Conservation (phyloP, 2,329 filamentous ascomycete species). For the Penicillium sp. region DNA sequence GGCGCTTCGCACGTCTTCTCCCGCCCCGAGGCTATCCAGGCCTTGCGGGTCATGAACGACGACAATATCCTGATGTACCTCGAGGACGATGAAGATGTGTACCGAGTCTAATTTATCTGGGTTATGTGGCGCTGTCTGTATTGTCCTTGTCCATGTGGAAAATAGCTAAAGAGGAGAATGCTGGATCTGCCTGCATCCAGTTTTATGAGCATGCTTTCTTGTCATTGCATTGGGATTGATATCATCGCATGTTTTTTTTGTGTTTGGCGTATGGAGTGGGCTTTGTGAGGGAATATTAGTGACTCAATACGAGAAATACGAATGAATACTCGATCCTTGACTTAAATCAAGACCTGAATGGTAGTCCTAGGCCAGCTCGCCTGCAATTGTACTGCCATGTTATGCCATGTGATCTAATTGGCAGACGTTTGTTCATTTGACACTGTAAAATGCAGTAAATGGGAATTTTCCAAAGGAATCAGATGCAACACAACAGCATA, state of each 20-base stretch:
- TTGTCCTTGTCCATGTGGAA: not conserved
- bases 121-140: not conserved
- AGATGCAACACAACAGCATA: not conserved
- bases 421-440: not conserved
- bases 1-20: slow-evolving; percentile 55
- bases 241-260: slow-evolving; percentile 16
- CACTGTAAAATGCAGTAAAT: not conserved
- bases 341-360: not conserved
- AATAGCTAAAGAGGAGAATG: not conserved
- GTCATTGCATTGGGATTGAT: slow-evolving; percentile 21
- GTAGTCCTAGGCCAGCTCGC: not conserved
- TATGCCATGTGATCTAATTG: not conserved
- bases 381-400: not conserved
- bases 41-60: slow-evolving; percentile 69
- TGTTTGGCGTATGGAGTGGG: slow-evolving; percentile 19
- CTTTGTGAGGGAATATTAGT: slow-evolving; percentile 6
- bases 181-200: not conserved
- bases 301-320: slow-evolving; percentile 9
- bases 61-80: slow-evolving; percentile 77
- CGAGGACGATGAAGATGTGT: slow-evolving; percentile 54
- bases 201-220: slow-evolving; percentile 16
- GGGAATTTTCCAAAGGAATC: not conserved
- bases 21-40: slow-evolving; percentile 63
- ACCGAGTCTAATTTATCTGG: slow-evolving; percentile 51
- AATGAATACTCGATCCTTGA: slow-evolving; percentile 7